These are phyloP conservation scores for Penicillium capsulatum DNA, from an alignment of 2,329 filamentous ascomycete genomes.

Conservation along the genomic window DNA sequence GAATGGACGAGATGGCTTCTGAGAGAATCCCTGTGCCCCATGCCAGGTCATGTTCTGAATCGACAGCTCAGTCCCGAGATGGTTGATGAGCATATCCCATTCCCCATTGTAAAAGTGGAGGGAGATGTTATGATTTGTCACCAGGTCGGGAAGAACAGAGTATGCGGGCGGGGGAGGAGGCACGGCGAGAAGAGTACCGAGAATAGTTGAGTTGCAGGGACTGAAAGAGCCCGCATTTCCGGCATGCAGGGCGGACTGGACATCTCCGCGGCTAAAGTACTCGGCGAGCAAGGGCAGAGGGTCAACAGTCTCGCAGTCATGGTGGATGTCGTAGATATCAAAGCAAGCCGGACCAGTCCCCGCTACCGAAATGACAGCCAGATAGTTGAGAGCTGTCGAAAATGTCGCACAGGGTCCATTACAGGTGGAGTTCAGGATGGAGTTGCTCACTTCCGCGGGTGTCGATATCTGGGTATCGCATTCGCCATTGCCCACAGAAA, in stretches of 20 bases:
- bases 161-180: constrained; percentile 31
- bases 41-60: constrained; percentile 43
- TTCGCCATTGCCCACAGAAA: constrained; percentile 12
- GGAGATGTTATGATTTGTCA: constrained; percentile 30
- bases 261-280: constrained; percentile 35
- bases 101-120: constrained; percentile 39
- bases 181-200: constrained; percentile 22
- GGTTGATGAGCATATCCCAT: constrained; percentile 38
- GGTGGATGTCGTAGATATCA: constrained; percentile 34
- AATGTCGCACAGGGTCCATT: constrained; percentile 36
- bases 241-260: constrained; percentile 33
- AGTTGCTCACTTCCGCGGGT: constrained; percentile 21
- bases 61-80: constrained; percentile 34
- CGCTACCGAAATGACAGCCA: constrained; percentile 16
- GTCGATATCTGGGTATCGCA: constrained; percentile 28
- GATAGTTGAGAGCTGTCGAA: constrained; percentile 32
- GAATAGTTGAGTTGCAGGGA: constrained; percentile 32
- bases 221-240: constrained; percentile 17
- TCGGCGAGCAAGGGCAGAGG: constrained; percentile 20
- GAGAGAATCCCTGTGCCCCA: constrained; percentile 35
- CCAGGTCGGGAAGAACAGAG: constrained; percentile 29
- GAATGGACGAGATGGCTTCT: constrained; percentile 25
- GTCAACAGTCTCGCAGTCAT: constrained; percentile 29
- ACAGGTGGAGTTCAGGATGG: constrained; percentile 35
- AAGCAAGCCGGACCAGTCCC: constrained; percentile 24